Evolutionary conservation across 2,329 filamentous ascomycete genomes (phyloP).

Genomic region (Penicillium palitans): DNA sequence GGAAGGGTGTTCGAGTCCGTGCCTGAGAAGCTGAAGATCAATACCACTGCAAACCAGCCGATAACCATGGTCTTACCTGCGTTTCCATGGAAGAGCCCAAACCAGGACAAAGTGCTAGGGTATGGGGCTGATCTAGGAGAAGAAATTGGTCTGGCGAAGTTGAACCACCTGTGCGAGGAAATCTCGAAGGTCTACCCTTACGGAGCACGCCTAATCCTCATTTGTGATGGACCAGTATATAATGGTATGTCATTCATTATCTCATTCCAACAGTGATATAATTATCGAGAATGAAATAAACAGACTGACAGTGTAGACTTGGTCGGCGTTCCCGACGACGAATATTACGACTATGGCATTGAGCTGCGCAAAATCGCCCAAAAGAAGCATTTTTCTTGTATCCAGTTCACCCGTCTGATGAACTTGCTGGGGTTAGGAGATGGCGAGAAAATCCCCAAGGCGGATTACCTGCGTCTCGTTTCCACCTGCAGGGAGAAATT

Average conservation of each 20-base stretch:
- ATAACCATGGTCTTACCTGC: constrained; percentile 11
- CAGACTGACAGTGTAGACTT: constrained; percentile 5
- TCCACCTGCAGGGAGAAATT: constrained; percentile 7
- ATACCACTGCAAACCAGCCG: constrained; percentile 5
- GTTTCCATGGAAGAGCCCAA: constrained; percentile 13
- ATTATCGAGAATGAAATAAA: neutral
- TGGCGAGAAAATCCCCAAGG: constrained; percentile 5
- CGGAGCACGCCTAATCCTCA: constrained; percentile 8
- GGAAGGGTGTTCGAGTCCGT: constrained; percentile 8
- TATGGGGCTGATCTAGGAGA: constrained; percentile 7
- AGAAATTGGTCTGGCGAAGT: constrained; percentile 6
- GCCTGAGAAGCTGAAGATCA: constrained; percentile 4
- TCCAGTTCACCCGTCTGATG: constrained; percentile 5
- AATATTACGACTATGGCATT: constrained; percentile 12
- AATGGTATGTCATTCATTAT: neutral
- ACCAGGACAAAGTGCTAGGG: constrained; percentile 8
- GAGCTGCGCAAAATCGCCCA: constrained; percentile 8
- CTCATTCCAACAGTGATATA: neutral
- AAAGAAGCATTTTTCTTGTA: constrained; percentile 6
- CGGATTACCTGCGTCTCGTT: constrained; percentile 7
- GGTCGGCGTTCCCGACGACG: constrained; percentile 7
- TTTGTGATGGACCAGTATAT: constrained; percentile 11
- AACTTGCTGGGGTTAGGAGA: constrained; percentile 1
- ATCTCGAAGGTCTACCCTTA: constrained; percentile 13
- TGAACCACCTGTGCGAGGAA: constrained; percentile 11